These are phyloP conservation scores for Kuraishia cidri DNA, from an alignment of 805 yeast species.

Conservation along the genomic window DNA sequence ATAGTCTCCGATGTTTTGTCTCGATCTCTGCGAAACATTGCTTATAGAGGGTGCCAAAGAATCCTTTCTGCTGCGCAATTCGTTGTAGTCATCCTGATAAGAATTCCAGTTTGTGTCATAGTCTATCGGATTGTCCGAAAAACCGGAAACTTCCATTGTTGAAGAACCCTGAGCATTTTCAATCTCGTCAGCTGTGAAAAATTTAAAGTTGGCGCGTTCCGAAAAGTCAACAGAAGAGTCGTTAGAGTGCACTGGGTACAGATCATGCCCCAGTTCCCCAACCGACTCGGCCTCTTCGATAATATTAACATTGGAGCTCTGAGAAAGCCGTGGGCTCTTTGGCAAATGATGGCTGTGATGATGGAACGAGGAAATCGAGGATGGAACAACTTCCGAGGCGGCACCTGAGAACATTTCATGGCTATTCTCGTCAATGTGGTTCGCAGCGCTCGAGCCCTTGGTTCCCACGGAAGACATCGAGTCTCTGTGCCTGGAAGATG, in stretches of 20 bases:
- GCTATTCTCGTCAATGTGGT: conserved; percentile 44
- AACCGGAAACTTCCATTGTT: conserved; percentile 39
- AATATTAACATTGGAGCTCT: not conserved
- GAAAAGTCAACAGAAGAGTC: conserved; percentile 24
- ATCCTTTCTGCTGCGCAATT: conserved; percentile 11
- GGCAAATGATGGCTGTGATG: conserved; percentile 28
- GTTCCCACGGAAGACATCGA: conserved; percentile 15
- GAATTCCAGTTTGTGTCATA: conserved; percentile 72
- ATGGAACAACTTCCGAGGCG: conserved; percentile 66
- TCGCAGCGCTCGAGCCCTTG: conserved; percentile 3
- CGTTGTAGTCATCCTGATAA: conserved; percentile 32
- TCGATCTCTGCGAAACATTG: conserved; percentile 2
- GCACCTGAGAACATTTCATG: conserved; percentile 75
- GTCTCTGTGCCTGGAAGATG: conserved; percentile 20
- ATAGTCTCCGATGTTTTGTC: not conserved
- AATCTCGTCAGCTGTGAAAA: conserved; percentile 77
- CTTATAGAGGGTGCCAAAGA: conserved; percentile 6
- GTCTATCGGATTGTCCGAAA: conserved; percentile 41
- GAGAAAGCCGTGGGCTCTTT: not conserved
- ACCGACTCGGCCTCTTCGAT: not conserved
- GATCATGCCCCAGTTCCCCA: not conserved
- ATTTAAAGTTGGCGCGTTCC: conserved; percentile 49
- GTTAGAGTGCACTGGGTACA: not conserved
- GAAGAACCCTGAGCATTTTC: conserved; percentile 86
- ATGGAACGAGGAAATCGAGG: conserved; percentile 71